These are phyloP conservation scores for Spizellomyces sp. DNA, from an alignment of 192 early-diverging fungal genomes.

Conservation along the genomic window DNA sequence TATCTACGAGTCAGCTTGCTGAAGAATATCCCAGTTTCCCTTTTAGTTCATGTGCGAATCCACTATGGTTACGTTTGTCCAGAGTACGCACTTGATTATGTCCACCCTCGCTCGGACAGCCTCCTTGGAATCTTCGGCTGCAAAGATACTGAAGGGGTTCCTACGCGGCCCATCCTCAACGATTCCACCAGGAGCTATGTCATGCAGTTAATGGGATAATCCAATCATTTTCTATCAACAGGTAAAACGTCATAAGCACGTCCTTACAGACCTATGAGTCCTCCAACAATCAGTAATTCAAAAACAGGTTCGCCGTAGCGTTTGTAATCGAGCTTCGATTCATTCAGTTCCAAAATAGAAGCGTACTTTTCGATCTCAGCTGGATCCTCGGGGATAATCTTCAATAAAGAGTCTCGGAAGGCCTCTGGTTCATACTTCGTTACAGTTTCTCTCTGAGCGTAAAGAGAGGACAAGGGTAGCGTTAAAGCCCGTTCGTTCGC, in stretches of 20 bases:
- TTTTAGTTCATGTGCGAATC: too few relatives aligned
- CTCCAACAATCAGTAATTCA: conserved; percentile 91
- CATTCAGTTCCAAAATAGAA: conserved; percentile 73
- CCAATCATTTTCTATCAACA: not conserved
- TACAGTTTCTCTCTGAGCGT: conserved; percentile 59
- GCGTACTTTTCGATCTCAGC: conserved; percentile 75
- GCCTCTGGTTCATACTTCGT: conserved; percentile 70
- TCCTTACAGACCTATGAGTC: conserved; percentile 81
- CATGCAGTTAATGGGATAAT: conserved; percentile 14
- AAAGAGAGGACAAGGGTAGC: not conserved
- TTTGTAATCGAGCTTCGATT: conserved; percentile 90
- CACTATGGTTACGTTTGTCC: not conserved
- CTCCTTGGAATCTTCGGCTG: conserved; percentile 66
- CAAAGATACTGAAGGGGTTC: conserved; percentile 83
- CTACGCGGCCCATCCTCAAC: conserved; percentile 77
- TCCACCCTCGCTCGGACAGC: conserved; percentile 77
- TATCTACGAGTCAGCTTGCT: conserved; percentile 89
- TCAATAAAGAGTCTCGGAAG: conserved; percentile 56
- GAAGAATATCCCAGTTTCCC: not conserved
- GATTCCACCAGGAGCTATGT: conserved; percentile 73
- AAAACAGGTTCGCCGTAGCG: conserved; percentile 95
- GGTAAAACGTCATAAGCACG: not conserved
- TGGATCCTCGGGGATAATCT: conserved; percentile 53
- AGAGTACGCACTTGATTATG: conserved; percentile 60
- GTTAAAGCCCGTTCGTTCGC: not conserved